phyloP scores from a whole-genome alignment of 371 early-diverging fungal species.

The Mortierella sp. region DNA sequence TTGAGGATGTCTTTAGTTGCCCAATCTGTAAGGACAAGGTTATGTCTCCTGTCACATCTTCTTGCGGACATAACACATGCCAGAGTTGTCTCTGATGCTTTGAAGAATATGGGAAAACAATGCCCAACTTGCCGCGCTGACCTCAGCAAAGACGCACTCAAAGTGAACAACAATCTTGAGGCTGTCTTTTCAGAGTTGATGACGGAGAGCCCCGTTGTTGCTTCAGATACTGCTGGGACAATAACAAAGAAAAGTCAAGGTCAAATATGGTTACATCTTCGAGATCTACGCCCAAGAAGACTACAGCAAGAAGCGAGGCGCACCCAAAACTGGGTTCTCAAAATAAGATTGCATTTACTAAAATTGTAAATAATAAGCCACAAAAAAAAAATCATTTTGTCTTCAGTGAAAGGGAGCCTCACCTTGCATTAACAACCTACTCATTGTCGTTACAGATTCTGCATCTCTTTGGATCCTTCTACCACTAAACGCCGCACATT shows the following conservation, averaged over 20 bases:
- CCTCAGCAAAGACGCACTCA: not conserved
- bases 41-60: constrained; percentile 60
- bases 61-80: constrained; percentile 72
- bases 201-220: not conserved
- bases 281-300: no score
- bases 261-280: no score
- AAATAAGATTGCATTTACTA: not conserved
- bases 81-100: constrained; percentile 1
- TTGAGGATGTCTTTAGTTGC: constrained; percentile 55
- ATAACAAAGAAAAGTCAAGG: not conserved
- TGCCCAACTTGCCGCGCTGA: constrained; percentile 6
- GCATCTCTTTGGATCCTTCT: not conserved
- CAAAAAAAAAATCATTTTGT: not conserved
- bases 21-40: constrained; percentile 63
- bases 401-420: not conserved
- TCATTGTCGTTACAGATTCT: not conserved
- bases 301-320: no score
- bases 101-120: not conserved
- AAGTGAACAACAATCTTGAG: not conserved
- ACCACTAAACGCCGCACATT: not conserved
- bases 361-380: not conserved
- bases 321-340: not conserved
- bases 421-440: not conserved
- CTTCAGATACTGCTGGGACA: not conserved
- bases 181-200: constrained; percentile 8